Evolutionary conservation across 768 basidiomycete genomes (phyloP).

Genomic region (Albatrellus ellisii): DNA sequence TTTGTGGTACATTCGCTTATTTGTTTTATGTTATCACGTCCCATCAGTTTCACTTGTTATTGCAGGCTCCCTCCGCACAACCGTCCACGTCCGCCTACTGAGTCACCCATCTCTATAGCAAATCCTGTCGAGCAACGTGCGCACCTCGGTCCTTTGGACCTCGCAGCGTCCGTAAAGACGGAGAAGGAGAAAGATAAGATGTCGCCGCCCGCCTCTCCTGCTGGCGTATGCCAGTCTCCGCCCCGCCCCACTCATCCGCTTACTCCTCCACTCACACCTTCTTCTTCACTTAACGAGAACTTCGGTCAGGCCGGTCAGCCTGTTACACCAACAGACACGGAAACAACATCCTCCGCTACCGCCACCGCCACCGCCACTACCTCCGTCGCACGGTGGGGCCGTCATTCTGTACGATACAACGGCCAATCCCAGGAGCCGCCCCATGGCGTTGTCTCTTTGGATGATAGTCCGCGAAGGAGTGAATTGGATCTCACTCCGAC

Average conservation of each 20-base stretch:
- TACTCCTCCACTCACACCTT: constrained; percentile 62
- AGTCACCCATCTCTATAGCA: constrained; percentile 29
- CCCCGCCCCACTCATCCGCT: constrained; percentile 27
- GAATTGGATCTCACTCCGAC: constrained; percentile 6
- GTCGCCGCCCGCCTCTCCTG: constrained; percentile 13
- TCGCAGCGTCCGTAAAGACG: constrained; percentile 8
- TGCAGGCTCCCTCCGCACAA: not conserved
- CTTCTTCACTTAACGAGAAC: constrained; percentile 35
- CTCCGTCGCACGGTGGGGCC: constrained; percentile 1
- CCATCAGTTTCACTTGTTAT: not conserved
- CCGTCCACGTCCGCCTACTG: not conserved
- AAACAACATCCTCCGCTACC: constrained; percentile 9
- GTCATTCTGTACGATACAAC: constrained; percentile 3
- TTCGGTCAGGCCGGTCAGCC: constrained; percentile 21
- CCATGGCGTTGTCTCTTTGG: not conserved
- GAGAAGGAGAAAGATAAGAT: constrained; percentile 10
- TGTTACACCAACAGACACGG: constrained; percentile 14
- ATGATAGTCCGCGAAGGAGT: too few species aligned
- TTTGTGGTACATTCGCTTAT: not conserved
- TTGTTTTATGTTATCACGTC: not conserved
- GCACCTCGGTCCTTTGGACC: constrained; percentile 22
- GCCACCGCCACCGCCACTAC: constrained; percentile 10
- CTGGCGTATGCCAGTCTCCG: constrained; percentile 9
- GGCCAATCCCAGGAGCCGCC: not conserved
- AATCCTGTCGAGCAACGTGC: constrained; percentile 20